phyloP scores from a whole-genome alignment of 371 early-diverging fungal species.

The Syncephalastrum sp. region DNA sequence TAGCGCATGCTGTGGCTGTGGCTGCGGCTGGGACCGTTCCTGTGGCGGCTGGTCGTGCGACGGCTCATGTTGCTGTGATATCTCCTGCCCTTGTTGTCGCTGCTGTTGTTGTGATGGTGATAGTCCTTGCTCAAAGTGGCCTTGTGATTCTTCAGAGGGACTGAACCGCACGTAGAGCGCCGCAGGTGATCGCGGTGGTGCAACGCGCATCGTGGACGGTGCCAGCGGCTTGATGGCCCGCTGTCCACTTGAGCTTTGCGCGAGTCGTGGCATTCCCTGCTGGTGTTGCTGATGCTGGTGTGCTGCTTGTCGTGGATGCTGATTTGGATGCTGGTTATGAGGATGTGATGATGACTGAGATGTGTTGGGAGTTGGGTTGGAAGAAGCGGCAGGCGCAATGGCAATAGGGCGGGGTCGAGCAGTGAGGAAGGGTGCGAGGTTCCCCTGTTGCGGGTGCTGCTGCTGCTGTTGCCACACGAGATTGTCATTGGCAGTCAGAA shows the following conservation, averaged over 20 bases:
- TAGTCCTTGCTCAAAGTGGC: conserved; percentile 1
- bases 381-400: conserved; percentile 1
- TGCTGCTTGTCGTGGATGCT: not conserved
- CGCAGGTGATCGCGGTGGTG: conserved; percentile 7
- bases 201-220: too few species aligned
- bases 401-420: conserved; percentile 1
- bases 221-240: too few species aligned
- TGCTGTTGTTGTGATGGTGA: conserved; percentile 1
- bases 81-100: not conserved
- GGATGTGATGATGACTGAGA: not conserved
- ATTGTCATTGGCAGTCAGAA: not conserved
- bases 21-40: not conserved
- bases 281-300: not conserved
- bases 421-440: conserved; percentile 15
- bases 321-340: not conserved
- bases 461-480: conserved; percentile 4
- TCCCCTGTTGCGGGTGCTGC: not conserved
- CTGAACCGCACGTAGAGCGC: conserved; percentile 18
- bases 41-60: conserved; percentile 1
- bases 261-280: not conserved
- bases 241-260: too few species aligned
- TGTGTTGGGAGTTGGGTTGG: not conserved
- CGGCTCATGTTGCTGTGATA: not conserved
- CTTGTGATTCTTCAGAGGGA: conserved; percentile 6
- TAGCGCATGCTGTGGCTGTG: not conserved